Percentiles rank a stretch among this genome's conserved stretches.
These are phyloP conservation scores for Acrocalymma vagum DNA, from an alignment of 2,329 filamentous ascomycete species.

Conservation along the genomic window DNA sequence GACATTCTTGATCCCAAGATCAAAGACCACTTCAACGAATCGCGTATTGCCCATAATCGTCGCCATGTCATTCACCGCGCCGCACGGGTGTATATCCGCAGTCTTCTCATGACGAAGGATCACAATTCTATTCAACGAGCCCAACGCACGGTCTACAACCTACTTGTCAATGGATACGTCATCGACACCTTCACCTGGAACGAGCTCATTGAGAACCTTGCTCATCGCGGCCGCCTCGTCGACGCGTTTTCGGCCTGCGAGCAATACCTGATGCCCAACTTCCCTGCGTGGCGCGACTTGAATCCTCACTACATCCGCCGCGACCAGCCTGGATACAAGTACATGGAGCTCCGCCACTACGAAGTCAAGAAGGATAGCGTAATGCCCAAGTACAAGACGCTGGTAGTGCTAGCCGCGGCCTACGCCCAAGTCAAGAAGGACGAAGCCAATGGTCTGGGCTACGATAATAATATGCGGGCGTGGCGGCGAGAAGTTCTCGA, in stretches of 20 bases:
- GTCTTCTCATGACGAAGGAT: slow-evolving; percentile 62
- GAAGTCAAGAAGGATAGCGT: slow-evolving; percentile 33
- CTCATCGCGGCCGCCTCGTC: slow-evolving; percentile 64
- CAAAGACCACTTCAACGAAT: slow-evolving; percentile 22
- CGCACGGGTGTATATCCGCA: slow-evolving; percentile 61
- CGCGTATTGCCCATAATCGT: slow-evolving; percentile 43
- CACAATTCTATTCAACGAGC: slow-evolving; percentile 37
- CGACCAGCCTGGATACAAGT: slow-evolving; percentile 29
- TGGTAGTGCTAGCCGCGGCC: slow-evolving; percentile 52
- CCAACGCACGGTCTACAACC: slow-evolving; percentile 55
- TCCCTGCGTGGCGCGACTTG: slow-evolving; percentile 72
- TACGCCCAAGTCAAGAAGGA: slow-evolving; percentile 43
- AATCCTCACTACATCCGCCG: slow-evolving; percentile 31
- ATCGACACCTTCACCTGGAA: slow-evolving; percentile 86
- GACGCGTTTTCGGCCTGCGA: slow-evolving; percentile 81
- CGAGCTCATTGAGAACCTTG: slow-evolving; percentile 73
- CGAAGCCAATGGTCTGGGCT: slow-evolving; percentile 41
- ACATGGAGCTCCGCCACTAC: slow-evolving; percentile 38
- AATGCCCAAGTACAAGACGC: slow-evolving; percentile 53
- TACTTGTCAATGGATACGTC: slow-evolving; percentile 73
- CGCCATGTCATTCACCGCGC: slow-evolving; percentile 59
- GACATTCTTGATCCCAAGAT: slow-evolving; percentile 32
- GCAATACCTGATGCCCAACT: slow-evolving; percentile 77
- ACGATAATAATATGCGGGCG: slow-evolving; percentile 22
- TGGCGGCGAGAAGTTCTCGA: slow-evolving; percentile 42